These are phyloP conservation scores for Rhizoclosmatium sp. DNA, from an alignment of 192 early-diverging fungal genomes.

Conservation along the genomic window DNA sequence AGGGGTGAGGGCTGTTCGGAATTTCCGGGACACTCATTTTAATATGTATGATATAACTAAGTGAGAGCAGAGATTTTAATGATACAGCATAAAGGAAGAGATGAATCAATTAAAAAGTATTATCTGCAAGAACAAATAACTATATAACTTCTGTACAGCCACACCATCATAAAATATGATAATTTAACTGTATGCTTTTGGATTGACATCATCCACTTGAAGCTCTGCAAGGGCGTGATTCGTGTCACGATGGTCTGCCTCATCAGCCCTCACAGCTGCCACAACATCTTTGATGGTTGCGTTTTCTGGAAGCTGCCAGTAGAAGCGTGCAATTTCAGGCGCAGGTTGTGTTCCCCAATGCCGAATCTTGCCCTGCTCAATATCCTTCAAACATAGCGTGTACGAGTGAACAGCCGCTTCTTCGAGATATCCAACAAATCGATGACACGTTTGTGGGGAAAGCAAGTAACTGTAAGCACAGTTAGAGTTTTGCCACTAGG, in stretches of 20 bases:
- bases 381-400: constrained; percentile 84
- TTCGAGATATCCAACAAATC: constrained; percentile 91
- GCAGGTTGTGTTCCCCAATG: constrained; percentile 77
- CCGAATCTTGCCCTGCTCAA: constrained; percentile 62
- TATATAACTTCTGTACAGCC: too few species aligned
- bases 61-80: too few species aligned
- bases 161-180: neutral
- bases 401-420: constrained; percentile 93
- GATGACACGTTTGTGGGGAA: constrained; percentile 81
- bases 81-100: too few species aligned
- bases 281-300: constrained; percentile 89
- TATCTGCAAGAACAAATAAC: too few species aligned
- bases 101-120: too few species aligned
- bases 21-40: too few species aligned
- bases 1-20: too few species aligned
- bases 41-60: too few species aligned
- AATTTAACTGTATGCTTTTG: neutral
- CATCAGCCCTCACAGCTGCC: constrained; percentile 87
- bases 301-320: constrained; percentile 75
- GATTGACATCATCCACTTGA: constrained; percentile 44
- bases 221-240: constrained; percentile 87
- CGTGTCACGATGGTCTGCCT: constrained; percentile 85
- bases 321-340: constrained; percentile 78
- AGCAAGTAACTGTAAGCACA: constrained; percentile 59
- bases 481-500: too few species aligned